Evolutionary conservation across 164 flowering plant genomes (phyloP), one percentile per base, ranked within the genome.

Genomic region (Sedum album): DNA sequence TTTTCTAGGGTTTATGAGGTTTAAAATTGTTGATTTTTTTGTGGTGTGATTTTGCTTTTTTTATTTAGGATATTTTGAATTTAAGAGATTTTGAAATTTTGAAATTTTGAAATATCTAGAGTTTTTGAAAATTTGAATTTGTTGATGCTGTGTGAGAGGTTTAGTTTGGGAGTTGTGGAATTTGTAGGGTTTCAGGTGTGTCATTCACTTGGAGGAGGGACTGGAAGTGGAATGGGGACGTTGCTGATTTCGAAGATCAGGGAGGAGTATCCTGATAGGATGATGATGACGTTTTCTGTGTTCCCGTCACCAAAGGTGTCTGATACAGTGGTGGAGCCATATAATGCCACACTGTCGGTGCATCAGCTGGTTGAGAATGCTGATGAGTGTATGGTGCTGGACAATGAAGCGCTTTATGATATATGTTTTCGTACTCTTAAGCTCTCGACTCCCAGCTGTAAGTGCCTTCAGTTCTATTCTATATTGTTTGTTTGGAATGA

Each of bases 401-500:
- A 75, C 33, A 75, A 75, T 25, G 80, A 78, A 31, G 81, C 79
- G 28, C 79, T 78, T 1, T 76, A 76, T 26, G 81, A 78, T 57
- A 78, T 78, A n/a, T 78, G 81, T 71, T 78, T 78, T 72, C 72
- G 81, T 8, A 78, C 81, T 15, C 81, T 78, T 64, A 78, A 78
- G 70, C 79, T 78, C 68, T 76, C 75, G 18, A 78, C 81, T 69
- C 81, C 81, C 57, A 79, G 82, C 70, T 79, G 82, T 79, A 76
- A 79, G 82, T 68, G n/a, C n/a, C n/a, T n/a, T n/a, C n/a, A n/a
- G n/a, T n/a, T n/a, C n/a, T n/a, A n/a, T n/a, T n/a, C n/a, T n/a
- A n/a, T n/a, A n/a, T n/a, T n/a, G n/a, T n/a, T n/a, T n/a, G n/a
- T n/a, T n/a, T n/a, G n/a, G n/a, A n/a, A n/a, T n/a, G n/a, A n/a